Conservation (phyloP, 345 rosid species). For the Rhodomyrtus tomentosa region DNA sequence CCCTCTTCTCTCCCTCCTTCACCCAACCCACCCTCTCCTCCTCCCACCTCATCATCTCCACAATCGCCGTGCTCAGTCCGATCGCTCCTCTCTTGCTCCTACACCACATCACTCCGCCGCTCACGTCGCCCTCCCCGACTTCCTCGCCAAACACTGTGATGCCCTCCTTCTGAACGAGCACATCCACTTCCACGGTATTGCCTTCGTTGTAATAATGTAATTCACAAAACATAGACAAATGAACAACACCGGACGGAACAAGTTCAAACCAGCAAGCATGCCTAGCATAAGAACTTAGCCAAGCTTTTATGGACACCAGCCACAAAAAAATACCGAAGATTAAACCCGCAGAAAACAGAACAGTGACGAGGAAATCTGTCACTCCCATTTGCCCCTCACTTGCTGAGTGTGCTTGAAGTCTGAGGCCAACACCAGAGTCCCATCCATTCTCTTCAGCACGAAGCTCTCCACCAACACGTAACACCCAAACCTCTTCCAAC, state of each 20-base stretch:
- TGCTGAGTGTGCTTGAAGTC: slow-evolving; percentile 37
- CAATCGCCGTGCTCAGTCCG: slow-evolving; percentile 24
- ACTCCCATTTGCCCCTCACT: slow-evolving; percentile 27
- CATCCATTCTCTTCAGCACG: slow-evolving; percentile 46
- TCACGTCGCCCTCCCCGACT: neutral
- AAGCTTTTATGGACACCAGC: neutral
- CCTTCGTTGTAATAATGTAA: neutral
- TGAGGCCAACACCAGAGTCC: slow-evolving; percentile 24
- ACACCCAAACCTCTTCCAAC: slow-evolving; percentile 41
- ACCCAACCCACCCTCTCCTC: slow-evolving; percentile 42
- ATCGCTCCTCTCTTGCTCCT: slow-evolving; percentile 3
- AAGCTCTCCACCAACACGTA: slow-evolving; percentile 57
- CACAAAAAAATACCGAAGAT: neutral
- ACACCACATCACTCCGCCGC: slow-evolving; percentile 28
- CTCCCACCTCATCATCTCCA: slow-evolving; percentile 46
- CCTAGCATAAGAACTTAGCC: neutral
- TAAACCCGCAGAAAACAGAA: neutral
- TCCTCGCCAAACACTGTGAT: slow-evolving; percentile 16
- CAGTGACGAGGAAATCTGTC: neutral
- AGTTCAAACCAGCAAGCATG: neutral
- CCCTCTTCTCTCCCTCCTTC: neutral
- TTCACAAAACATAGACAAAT: neutral
- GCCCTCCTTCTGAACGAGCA: slow-evolving; percentile 16
- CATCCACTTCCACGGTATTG: slow-evolving; percentile 7
- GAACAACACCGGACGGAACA: neutral